Evolutionary conservation across 345 rosid species (phyloP), one percentile per base, ranked within the genome.

Genomic region (Salix exigua): DNA sequence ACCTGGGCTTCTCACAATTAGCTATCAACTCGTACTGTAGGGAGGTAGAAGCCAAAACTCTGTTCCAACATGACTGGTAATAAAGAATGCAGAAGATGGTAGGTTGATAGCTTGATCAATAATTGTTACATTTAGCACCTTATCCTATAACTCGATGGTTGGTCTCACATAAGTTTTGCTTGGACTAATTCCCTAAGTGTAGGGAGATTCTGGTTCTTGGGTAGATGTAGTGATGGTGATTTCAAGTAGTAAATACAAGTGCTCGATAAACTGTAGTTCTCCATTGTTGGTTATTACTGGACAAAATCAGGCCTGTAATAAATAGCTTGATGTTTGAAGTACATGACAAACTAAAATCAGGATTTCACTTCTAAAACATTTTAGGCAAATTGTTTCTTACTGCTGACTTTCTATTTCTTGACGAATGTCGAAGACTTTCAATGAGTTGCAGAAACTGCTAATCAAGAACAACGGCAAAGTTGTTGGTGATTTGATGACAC

Each of bases 401-500:
- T n/a, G 12, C 62, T 58, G 62, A 58, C 1, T 55, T 40, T 38
- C 75, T 84, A 35, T 84, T 77, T 83, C 66, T 73, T 21, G 50
- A 23, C 66, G 58, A 35, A 61, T 9, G 26, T 63, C 66, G 80
- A 90, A 95, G 98, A 80, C 91, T 16, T 95, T 95, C 74, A 95
- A 93, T 48, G 86, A 90, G 84, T 81, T 95, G 69, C 99, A 93
- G 82, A 90, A 89, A 80, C 80, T 91, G 74, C 85, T 95, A 6
- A 87, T 75, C 71, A 93, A 95, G 89, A 93, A 87, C 53, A 83
- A 88, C 64, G 98, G 97, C 21, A 93, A 88, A 87, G 92, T 91
- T 63, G 89, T 93, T 33, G 99, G 98, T 66, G 97, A 95, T 80
- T 83, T 95, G 91, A 95, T 95, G 99, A 93, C 98, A 1, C 88